Percentiles rank a stretch among this genome's conserved stretches.
Evolutionary conservation across 2,329 filamentous ascomycete species (phyloP).

Genomic region (Aspergillus versicolor): DNA sequence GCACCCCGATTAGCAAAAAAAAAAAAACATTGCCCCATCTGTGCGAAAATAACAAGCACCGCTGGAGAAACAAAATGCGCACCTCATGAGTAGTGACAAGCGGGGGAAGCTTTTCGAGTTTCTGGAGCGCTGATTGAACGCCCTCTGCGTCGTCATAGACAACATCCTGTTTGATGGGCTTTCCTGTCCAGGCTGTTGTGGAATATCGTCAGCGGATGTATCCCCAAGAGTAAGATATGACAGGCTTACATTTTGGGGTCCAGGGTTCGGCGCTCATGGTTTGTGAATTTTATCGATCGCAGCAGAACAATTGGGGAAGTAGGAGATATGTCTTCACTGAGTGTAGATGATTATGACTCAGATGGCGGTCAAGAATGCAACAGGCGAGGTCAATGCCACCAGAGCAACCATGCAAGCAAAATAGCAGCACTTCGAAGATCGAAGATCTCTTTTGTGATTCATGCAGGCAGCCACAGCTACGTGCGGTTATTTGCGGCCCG

Average conservation of each 20-base stretch:
- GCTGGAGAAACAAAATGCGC: constrained; percentile 5
- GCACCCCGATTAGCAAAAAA: constrained; percentile 6
- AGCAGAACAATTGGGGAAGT: background rate
- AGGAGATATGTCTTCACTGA: background rate
- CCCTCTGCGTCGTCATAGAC: constrained; percentile 44
- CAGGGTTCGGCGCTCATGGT: background rate
- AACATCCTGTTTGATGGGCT: constrained; percentile 27
- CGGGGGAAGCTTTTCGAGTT: constrained; percentile 47
- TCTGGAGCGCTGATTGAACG: constrained; percentile 40
- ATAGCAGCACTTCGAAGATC: background rate
- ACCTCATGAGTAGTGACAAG: constrained; percentile 49
- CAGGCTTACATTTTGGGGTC: background rate
- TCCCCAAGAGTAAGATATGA: background rate
- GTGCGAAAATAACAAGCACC: background rate
- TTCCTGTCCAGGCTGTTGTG: constrained; percentile 22
- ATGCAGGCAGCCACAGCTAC: background rate
- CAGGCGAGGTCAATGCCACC: background rate
- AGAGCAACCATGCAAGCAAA: background rate
- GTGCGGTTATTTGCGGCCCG: background rate
- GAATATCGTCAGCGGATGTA: background rate
- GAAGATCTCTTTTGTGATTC: background rate
- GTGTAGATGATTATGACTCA: background rate
- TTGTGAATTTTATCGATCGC: background rate
- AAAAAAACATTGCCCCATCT: background rate
- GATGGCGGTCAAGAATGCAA: background rate